Evolutionary conservation across 768 basidiomycete genomes (phyloP).

Genomic region (Tricholomella constricta): DNA sequence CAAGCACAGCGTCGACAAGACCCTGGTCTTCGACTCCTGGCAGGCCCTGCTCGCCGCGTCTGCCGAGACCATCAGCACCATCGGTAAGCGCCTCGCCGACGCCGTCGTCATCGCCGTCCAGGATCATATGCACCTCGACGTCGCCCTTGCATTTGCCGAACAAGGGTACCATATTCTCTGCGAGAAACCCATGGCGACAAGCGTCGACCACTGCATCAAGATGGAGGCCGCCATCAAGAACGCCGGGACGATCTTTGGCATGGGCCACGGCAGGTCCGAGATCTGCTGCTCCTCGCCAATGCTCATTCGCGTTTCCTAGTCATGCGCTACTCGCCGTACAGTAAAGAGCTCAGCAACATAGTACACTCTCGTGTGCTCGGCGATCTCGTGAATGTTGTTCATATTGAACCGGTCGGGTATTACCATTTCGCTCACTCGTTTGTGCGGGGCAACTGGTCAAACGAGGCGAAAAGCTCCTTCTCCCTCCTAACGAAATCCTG

Average conservation of each 20-base stretch:
- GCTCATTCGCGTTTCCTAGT: constrained; percentile 44
- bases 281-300: not conserved
- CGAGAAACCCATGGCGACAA: constrained; percentile 92
- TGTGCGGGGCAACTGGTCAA: constrained; percentile 81
- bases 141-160: constrained; percentile 70
- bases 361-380: constrained; percentile 74
- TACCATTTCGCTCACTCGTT: constrained; percentile 91
- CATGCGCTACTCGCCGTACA: constrained; percentile 86
- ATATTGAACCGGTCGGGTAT: constrained; percentile 85
- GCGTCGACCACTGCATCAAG: constrained; percentile 65
- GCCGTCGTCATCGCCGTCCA: constrained; percentile 82
- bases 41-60: constrained; percentile 70
- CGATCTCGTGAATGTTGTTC: constrained; percentile 78
- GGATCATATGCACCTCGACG: constrained; percentile 76
- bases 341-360: constrained; percentile 64
- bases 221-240: constrained; percentile 75
- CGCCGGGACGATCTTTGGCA: constrained; percentile 76
- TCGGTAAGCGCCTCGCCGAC: constrained; percentile 76
- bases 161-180: constrained; percentile 90
- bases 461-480: constrained; percentile 71
- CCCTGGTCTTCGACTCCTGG: constrained; percentile 73
- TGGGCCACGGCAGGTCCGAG: constrained; percentile 74
- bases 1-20: constrained; percentile 60
- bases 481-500: constrained; percentile 89
- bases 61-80: constrained; percentile 58